These are phyloP conservation scores for Mycena capillaripes DNA, from an alignment of 768 basidiomycete species.

Conservation along the genomic window DNA sequence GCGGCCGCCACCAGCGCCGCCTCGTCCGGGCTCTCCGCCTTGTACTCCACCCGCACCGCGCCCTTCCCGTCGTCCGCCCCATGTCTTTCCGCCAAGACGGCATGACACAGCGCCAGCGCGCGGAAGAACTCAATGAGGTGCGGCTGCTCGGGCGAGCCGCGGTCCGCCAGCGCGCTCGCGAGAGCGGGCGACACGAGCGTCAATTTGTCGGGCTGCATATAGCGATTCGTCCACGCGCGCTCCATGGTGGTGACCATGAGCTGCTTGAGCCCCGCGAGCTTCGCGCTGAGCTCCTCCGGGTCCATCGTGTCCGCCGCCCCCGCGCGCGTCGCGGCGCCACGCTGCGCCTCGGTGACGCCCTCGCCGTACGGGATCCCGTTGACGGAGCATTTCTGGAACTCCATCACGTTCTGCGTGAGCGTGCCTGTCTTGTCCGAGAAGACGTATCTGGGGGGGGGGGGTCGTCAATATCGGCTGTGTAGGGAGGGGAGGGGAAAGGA, in stretches of 20 bases:
- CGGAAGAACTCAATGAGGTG: constrained; percentile 91
- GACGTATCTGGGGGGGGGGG: constrained; percentile 21
- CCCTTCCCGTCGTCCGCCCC: constrained; percentile 43
- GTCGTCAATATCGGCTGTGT: constrained; percentile 80
- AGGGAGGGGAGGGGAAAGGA: constrained; percentile 70
- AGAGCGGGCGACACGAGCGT: constrained; percentile 92
- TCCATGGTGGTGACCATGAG: constrained; percentile 84
- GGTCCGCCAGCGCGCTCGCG: constrained; percentile 81
- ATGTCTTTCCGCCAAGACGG: constrained; percentile 79
- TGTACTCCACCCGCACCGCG: constrained; percentile 85
- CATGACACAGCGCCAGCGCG: constrained; percentile 95
- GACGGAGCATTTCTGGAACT: constrained; percentile 96
- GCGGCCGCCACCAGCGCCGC: constrained; percentile 94
- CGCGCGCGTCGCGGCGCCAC: constrained; percentile 89
- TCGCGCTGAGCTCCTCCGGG: constrained; percentile 78
- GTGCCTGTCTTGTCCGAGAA: constrained; percentile 90
- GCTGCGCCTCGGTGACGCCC: constrained; percentile 95
- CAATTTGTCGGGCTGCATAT: constrained; percentile 82
- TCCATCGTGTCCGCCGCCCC: constrained; percentile 76
- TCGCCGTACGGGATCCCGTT: constrained; percentile 91
- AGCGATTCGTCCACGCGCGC: constrained; percentile 90
- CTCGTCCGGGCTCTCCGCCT: constrained; percentile 97
- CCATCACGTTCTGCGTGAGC: constrained; percentile 98
- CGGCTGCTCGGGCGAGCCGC: constrained; percentile 67
- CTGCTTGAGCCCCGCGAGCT: constrained; percentile 75